Evolutionary conservation across 2,329 filamentous ascomycete genomes (phyloP), one percentile per base, ranked within the genome.

Genomic region (Coniochaeta prunicola): DNA sequence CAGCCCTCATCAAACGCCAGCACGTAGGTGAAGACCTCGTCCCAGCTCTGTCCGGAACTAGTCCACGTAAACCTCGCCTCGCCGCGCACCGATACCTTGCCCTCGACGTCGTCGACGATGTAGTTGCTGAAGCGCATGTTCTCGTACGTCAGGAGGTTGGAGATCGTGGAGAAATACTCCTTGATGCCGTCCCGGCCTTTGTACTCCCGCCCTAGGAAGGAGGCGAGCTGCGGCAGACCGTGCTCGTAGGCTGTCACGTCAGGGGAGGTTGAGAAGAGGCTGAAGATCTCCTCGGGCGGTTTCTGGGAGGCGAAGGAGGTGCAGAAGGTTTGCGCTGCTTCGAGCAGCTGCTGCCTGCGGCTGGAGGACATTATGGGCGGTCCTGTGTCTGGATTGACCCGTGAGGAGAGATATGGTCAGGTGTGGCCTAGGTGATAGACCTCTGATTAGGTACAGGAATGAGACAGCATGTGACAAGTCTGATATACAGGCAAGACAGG

Each of bases 11-110:
- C 66, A 56, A 74, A 73, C 28, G 48, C 59, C 3, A 74, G 62
- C 36, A 69, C 61, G 40, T 74, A 74, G 1, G 66, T 64, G 58
- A 74, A 73, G 6, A 67, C 65, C 64, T 74, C 72, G 28, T 69
- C 65, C 72, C 72, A 74, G 55, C 62, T 63, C 61, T 72, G 64
- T 0, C 62, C 64, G 10, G 69, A 73, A 26, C 65, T 65, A 0
- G 50, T 65, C 70, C 68, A 72, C 36, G 68, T 72, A 55, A 74
- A 73, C 40, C 33, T 59, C 3, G 69, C 72, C 56, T 61, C 53
- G 0, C 72, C 72, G 7, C 69, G 62, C 1, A 68, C 70, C 26
- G 64, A 67, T 8, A 73, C 72, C 53, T 65, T 64, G 33, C 60
- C 48, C 57, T 59, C 61, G 19, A 56, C 66, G 1, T 65, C 60